Base-by-base conservation (phyloP, 1,284 basidiomycete genomes). In the Bondarzewia mesenterica region DNA sequence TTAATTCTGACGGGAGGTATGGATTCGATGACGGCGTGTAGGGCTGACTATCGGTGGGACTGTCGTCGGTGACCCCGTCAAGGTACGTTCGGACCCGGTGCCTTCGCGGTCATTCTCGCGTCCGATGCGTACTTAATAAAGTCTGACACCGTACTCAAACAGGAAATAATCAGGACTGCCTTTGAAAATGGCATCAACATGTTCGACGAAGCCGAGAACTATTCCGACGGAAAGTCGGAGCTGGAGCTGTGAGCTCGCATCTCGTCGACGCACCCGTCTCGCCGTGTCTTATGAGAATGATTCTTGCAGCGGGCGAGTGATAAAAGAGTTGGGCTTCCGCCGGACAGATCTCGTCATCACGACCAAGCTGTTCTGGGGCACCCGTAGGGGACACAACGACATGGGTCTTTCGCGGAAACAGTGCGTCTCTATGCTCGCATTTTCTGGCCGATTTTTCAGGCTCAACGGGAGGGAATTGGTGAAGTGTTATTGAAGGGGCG, bases 271-370 rank as follows among this genome's bases (percentile, higher is more conserved):
- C 27, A 26, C 20, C 5, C 43, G 20, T 4, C 7, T 42, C 21
- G 7, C 25, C 7, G 3, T 42, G 21, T 10, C 14, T 16, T 40
- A 3, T 40, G 10, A 8, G 32, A n/a, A 8, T 35, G 5, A 10
- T 40, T 40, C 38, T 23, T 42, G 16, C 54, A 88, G 86, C 72
- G 88, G 87, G 7, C 80, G 84, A 44, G 87, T 82, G 7, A 80
- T 92, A 61, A 80, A 78, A 60, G 85, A 89, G 60, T 76, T 89
- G 29, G 78, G 79, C 21, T 72, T 85, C 59, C 76, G 82, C 44
- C 75, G 89, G 40, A 73, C 75, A 14, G 86, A 90, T 58, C 66
- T 89, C 26, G 75, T 93, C 51, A 71, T 93, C 57, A 80, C 84
- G 23, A 88, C 85, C 48, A 85, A 85, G 64, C 52, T 81, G 21